phyloP scores from a whole-genome alignment of 2,329 filamentous ascomycete species.

The Didymella lethalis region DNA sequence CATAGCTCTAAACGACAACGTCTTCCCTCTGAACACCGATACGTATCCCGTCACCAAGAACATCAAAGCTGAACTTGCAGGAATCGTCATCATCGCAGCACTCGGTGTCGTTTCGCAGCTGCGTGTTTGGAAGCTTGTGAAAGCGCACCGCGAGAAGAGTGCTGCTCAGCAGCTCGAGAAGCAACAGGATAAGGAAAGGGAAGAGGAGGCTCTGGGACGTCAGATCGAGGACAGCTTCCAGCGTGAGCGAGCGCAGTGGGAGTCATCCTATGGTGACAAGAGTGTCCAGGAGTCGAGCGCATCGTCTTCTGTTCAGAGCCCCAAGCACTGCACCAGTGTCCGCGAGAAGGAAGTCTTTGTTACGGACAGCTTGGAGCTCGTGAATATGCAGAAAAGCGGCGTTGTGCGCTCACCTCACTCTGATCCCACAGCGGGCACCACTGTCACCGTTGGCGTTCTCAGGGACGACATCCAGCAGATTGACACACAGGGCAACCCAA shows the following conservation, averaged over 20 bases:
- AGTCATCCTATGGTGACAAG: slow-evolving; percentile 75
- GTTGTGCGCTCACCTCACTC: slow-evolving; percentile 50
- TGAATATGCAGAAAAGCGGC: slow-evolving; percentile 57
- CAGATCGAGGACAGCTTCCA: slow-evolving; percentile 69
- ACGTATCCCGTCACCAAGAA: slow-evolving; percentile 88
- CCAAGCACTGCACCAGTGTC: slow-evolving; percentile 46
- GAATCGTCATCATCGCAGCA: slow-evolving; percentile 75
- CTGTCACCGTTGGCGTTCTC: slow-evolving; percentile 63
- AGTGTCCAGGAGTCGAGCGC: slow-evolving; percentile 60
- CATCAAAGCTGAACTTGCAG: slow-evolving; percentile 84
- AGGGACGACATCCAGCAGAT: slow-evolving; percentile 57
- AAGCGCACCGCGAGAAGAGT: slow-evolving; percentile 58
- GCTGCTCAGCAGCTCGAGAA: slow-evolving; percentile 59
- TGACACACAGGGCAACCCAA: slow-evolving; percentile 42
- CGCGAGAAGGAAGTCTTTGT: slow-evolving; percentile 50
- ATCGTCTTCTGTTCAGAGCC: slow-evolving; percentile 51
- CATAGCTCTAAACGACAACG: slow-evolving; percentile 70
- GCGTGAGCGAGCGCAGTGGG: slow-evolving; percentile 74
- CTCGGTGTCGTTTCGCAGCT: slow-evolving; percentile 84
- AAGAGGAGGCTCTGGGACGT: slow-evolving; percentile 75
- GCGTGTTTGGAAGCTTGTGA: slow-evolving; percentile 83
- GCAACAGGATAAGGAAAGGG: slow-evolving; percentile 65
- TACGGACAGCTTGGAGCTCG: slow-evolving; percentile 64
- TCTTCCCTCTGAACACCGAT: slow-evolving; percentile 78
- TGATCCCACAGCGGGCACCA: slow-evolving; percentile 49